A percentile compares a stretch with the other conserved stretches of the same genome.
These are phyloP conservation scores for Microdochium paspali DNA, from an alignment of 2,329 filamentous ascomycete genomes.

Conservation along the genomic window DNA sequence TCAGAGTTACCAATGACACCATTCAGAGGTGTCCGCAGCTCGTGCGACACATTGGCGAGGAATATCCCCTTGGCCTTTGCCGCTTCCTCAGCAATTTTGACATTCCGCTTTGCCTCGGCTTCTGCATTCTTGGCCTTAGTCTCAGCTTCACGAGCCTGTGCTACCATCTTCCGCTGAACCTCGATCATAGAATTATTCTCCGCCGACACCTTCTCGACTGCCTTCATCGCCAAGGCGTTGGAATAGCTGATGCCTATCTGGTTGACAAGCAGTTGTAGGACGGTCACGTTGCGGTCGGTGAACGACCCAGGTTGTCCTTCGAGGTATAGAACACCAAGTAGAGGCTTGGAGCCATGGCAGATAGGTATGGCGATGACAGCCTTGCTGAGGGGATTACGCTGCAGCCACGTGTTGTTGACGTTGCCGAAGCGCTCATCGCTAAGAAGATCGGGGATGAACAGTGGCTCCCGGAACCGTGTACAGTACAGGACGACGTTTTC, in stretches of 20 bases:
- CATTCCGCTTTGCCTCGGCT: conserved; percentile 66
- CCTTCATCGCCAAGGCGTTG: conserved; percentile 58
- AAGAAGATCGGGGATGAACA: conserved; percentile 65
- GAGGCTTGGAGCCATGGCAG: conserved; percentile 57
- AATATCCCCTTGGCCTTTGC: conserved; percentile 79
- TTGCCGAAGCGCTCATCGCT: conserved; percentile 73
- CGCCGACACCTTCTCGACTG: conserved; percentile 67
- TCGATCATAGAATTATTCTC: conserved; percentile 72
- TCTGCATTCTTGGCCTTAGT: conserved; percentile 69
- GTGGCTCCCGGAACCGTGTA: conserved; percentile 64
- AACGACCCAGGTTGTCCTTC: conserved; percentile 68
- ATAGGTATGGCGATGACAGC: conserved; percentile 76
- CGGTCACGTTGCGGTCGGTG: conserved; percentile 61
- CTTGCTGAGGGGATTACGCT: conserved; percentile 59
- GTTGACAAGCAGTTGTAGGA: conserved; percentile 63
- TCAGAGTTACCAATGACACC: conserved; percentile 87
- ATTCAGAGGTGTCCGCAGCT: conserved; percentile 73
- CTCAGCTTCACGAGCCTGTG: conserved; percentile 63
- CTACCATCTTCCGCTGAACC: conserved; percentile 64
- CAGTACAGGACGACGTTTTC: conserved; percentile 71
- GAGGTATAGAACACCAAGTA: conserved; percentile 67
- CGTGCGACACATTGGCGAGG: conserved; percentile 70
- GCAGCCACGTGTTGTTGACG: conserved; percentile 59
- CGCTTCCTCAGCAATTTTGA: conserved; percentile 74
- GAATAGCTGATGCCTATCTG: conserved; percentile 68